Conservation (phyloP, 2,329 filamentous ascomycete species). For the Tolypocladium paradoxum region DNA sequence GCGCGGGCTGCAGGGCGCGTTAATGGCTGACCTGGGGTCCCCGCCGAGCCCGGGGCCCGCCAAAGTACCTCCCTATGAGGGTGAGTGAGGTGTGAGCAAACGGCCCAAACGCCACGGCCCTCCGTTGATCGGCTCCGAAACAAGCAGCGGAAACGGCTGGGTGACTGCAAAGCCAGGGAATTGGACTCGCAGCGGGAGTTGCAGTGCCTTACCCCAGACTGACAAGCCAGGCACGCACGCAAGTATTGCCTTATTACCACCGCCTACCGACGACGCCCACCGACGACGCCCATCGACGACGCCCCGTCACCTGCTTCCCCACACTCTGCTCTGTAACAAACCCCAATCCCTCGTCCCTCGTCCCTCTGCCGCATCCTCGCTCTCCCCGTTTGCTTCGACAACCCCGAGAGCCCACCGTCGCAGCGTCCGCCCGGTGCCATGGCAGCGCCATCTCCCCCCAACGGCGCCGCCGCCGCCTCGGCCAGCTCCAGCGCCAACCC, state of each 20-base stretch:
- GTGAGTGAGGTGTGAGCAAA: neutral
- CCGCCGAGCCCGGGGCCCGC: neutral
- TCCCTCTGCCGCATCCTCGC: neutral
- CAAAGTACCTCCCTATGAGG: neutral
- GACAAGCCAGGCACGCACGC: neutral
- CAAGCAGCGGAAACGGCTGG: neutral
- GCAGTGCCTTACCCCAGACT: neutral
- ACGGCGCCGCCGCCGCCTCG: neutral
- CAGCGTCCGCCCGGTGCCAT: neutral
- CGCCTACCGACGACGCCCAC: no score
- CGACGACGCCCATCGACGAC: no score
- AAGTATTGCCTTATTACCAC: neutral
- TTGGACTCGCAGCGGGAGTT: neutral
- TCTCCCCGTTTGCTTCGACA: neutral
- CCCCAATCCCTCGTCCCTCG: neutral
- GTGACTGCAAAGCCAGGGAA: neutral
- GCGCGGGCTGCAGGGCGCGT: neutral
- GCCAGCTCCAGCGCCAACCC: conserved; percentile 17
- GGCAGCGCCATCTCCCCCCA: neutral
- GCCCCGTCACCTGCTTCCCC: neutral
- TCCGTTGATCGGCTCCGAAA: neutral
- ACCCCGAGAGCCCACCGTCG: neutral
- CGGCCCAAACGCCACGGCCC: neutral
- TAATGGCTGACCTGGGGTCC: neutral
- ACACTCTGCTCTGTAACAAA: neutral